These are phyloP conservation scores for Pleurotus djamor DNA, from an alignment of 768 basidiomycete genomes.

Conservation along the genomic window DNA sequence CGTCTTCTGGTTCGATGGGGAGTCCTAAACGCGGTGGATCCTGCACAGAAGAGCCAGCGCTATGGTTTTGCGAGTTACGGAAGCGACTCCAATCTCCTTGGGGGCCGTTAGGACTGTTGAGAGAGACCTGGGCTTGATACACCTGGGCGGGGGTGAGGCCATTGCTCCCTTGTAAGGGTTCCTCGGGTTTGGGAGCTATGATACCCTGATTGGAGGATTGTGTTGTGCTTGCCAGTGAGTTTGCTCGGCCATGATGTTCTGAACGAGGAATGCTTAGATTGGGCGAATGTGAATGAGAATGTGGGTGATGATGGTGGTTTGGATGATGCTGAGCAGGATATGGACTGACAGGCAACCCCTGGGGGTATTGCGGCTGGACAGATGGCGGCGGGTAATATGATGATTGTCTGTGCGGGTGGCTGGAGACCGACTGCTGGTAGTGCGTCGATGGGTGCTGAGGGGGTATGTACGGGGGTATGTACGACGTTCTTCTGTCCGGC, in stretches of 20 bases:
- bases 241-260: slow-evolving; percentile 34
- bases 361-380: slow-evolving; percentile 13
- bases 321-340: slow-evolving; percentile 16
- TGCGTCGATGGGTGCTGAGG: slow-evolving; percentile 21
- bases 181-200: slow-evolving; percentile 45
- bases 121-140: slow-evolving; percentile 75
- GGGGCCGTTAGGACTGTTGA: slow-evolving; percentile 34
- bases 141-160: slow-evolving; percentile 77
- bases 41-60: slow-evolving; percentile 13
- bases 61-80: slow-evolving; percentile 22
- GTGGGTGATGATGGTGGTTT: slow-evolving; percentile 16
- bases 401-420: slow-evolving; percentile 31
- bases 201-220: slow-evolving; percentile 31
- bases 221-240: slow-evolving; percentile 47
- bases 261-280: slow-evolving; percentile 23
- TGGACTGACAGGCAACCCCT: slow-evolving; percentile 4
- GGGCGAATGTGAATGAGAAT: slow-evolving; percentile 27
- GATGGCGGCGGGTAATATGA: slow-evolving; percentile 33
- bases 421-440: slow-evolving; percentile 9
- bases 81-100: slow-evolving; percentile 24
- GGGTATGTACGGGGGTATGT: slow-evolving; percentile 32
- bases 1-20: slow-evolving; percentile 53
- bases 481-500: slow-evolving; percentile 48
- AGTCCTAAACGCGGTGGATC: slow-evolving; percentile 35
- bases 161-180: slow-evolving; percentile 47